Base-by-base conservation (phyloP, 768 basidiomycete genomes). In the Trametes gibbosa region DNA sequence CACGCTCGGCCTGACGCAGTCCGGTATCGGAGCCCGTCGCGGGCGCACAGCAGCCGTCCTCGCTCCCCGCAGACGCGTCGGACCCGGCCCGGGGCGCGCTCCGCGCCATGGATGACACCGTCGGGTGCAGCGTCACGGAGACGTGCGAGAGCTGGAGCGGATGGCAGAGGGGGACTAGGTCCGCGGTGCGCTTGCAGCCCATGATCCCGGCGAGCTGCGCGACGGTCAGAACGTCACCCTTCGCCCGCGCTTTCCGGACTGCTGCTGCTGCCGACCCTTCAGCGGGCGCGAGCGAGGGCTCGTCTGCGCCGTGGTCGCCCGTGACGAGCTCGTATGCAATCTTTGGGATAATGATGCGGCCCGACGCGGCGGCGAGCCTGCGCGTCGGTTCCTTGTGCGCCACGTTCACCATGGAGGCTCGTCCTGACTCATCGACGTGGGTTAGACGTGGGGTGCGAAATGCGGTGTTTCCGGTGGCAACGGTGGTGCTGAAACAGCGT, bases 131-230 rank as follows among this genome's bases (percentile, higher is more conserved):
- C 0, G 70, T 72, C n/a, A 90, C 90, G 24, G 81, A 74, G 58
- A 95, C 73, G 59, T 89, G 84, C 6, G 87, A 84, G 29, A 95
- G 76, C 19, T 79, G 71, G n/a, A 96, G 76, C 2, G 92, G 87
- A 72, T 96, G 93, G 66, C 93, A 96, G 16, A 96, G 77, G 10
- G 93, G 93, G 52, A 96, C 94, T 45, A 95, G 79, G 37, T 85
- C 84, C 24, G 89, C 77, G 1, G 93, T 95, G 61, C 84, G 84
- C 70, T 96, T 96, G 57, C 87, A 84, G 10, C 82, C 93, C 86
- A 92, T 92, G 69, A 95, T 90, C 17, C 84, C 93, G 7, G 93
- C 92, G 23, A 96, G 75, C 66, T 94, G 90, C 23, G 89, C 89
- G 17, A 90, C 82, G 14, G 84, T 85, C 37, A 92, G 75, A 8